Evolutionary conservation across 495 filamentous ascomycete genomes (phyloP), one percentile per base, ranked within the genome.

Genomic region (Podospora comata): DNA sequence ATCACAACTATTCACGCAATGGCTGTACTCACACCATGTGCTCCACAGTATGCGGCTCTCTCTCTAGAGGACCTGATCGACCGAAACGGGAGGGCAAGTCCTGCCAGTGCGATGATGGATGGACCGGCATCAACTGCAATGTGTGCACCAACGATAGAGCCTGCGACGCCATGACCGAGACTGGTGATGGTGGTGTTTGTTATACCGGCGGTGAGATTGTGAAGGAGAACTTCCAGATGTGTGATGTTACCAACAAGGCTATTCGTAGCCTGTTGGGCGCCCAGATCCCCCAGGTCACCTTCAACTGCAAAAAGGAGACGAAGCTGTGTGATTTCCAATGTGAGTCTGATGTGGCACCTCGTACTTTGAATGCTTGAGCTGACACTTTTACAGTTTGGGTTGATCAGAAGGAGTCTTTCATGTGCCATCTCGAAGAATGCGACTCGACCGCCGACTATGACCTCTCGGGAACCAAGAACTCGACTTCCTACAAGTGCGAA

Each of bases 41-140:
- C 63, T 13, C 63, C 70, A 44, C 68, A 87, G 85, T 94, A 11
- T 99, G 95, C 76, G 95, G 92, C 59, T 92, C 93, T n/a, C 84
- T 97, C 23, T 86, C 90, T 19, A 89, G 91, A 72, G 93, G 91
- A 34, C 82, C 82, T 65, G 87, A 97, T 68, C 86, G 95, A 71
- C 82, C 88, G 18, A 85, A 88, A 69, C 86, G 94, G 74, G 77
- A 87, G 57, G 87, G 84, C 58, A 82, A 88, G 18, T 79, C 83
- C 44, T 99, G 95, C 79, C 80, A 94, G 28, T 99, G 95, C 79
- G 88, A 93, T 69, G 92, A 97, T 39, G 95, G 96, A 60, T 99
- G 95, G 95, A 86, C 86, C n/a, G 95, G 95, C 69, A 94, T 98
- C 79, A 99, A 99, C 83, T 99, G 95, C 85, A 99, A 99, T 76